A percentile compares a stretch with the other conserved stretches of the same genome.
These are phyloP conservation scores for Mucor circinelloides DNA, from an alignment of 371 early-diverging fungal genomes.

Conservation along the genomic window DNA sequence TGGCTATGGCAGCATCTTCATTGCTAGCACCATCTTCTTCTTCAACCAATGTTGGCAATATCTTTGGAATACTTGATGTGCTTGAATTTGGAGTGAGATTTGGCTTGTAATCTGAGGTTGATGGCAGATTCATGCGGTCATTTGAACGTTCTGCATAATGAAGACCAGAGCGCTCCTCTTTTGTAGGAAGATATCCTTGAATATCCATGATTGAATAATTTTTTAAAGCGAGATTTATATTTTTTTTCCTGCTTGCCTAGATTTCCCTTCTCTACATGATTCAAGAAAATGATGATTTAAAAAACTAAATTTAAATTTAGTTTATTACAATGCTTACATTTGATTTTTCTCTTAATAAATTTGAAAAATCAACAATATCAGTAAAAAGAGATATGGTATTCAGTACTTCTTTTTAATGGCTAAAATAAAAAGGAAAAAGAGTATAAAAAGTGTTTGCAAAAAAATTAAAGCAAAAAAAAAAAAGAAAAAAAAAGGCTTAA, in stretches of 20 bases:
- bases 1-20: not conserved
- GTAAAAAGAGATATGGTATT: conserved; percentile 1
- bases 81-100: not conserved
- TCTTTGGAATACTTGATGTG: conserved; percentile 16
- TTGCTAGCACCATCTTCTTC: conserved; percentile 12
- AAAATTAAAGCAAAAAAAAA: conserved; percentile 17
- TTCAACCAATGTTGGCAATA: conserved; percentile 26
- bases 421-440: conserved; percentile 7
- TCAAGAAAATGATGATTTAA: not conserved
- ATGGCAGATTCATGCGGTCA: conserved; percentile 11
- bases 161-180: conserved; percentile 12
- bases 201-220: conserved; percentile 23
- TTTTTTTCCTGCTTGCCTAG: not conserved
- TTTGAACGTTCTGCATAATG: conserved; percentile 13
- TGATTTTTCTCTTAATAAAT: not conserved
- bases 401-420: not conserved
- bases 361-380: not conserved
- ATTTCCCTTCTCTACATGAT: not conserved
- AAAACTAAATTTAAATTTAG: not conserved
- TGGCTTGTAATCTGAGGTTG: conserved; percentile 14
- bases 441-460: conserved; percentile 12
- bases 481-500: conserved; percentile 11
- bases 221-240: conserved; percentile 1
- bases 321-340: not conserved
- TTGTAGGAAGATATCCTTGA: conserved; percentile 22